phyloP scores from a whole-genome alignment of 805 yeast genomes.

The Martiniozyma abietophila region DNA sequence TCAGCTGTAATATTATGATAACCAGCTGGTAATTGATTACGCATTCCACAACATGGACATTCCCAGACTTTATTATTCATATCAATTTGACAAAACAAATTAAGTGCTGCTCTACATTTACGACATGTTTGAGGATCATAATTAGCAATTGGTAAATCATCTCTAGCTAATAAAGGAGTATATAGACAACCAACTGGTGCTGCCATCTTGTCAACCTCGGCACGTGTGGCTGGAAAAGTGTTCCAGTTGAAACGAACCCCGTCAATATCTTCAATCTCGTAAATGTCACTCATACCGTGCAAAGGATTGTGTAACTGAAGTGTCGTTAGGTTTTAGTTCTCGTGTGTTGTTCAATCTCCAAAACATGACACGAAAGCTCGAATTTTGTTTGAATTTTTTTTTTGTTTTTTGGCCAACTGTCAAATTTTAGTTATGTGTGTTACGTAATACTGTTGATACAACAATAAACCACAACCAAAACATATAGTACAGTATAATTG shows the following conservation, averaged over 20 bases:
- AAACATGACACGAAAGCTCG: too few relatives aligned
- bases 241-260: slow-evolving; percentile 76
- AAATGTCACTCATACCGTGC: slow-evolving; percentile 45
- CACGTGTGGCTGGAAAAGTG: slow-evolving; percentile 79
- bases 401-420: too few relatives aligned
- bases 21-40: slow-evolving; percentile 77
- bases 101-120: slow-evolving; percentile 76
- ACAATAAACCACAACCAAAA: too few relatives aligned
- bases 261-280: slow-evolving; percentile 50
- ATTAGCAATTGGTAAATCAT: slow-evolving; percentile 65
- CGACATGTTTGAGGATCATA: slow-evolving; percentile 85
- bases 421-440: too few relatives aligned
- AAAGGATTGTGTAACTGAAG: too few relatives aligned
- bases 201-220: slow-evolving; percentile 83
- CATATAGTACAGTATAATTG: too few relatives aligned
- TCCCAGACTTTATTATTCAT: slow-evolving; percentile 69
- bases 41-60: slow-evolving; percentile 71
- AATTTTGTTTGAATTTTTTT: too few relatives aligned
- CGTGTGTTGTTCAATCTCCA: too few relatives aligned
- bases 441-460: too few relatives aligned
- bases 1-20: slow-evolving; percentile 70
- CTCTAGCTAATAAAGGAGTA: slow-evolving; percentile 83
- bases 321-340: too few relatives aligned
- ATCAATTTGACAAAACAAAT: slow-evolving; percentile 80
- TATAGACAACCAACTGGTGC: slow-evolving; percentile 92